phyloP scores from a whole-genome alignment of 176 grass and related monocot species.

The Tillandsia fasciculata region DNA sequence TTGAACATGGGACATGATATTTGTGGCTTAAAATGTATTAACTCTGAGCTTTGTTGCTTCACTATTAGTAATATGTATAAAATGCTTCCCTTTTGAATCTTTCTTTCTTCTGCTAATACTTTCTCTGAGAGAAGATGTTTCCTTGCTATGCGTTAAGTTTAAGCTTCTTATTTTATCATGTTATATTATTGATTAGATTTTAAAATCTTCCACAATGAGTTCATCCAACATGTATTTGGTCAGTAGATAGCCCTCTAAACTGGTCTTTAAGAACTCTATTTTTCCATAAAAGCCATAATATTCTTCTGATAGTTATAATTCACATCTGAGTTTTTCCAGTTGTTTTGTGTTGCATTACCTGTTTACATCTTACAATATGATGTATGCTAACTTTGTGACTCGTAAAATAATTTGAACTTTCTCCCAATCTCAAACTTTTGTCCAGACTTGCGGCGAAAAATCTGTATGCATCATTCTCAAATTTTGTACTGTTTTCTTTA shows the following conservation, averaged over 20 bases:
- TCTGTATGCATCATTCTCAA: neutral
- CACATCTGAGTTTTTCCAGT: neutral
- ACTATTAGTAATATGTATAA: too few species aligned
- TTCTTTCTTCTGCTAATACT: too few species aligned
- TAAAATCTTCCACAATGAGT: neutral
- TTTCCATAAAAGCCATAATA: conserved; percentile 5
- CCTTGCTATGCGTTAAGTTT: too few species aligned
- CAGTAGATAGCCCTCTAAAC: neutral
- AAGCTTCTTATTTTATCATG: neutral
- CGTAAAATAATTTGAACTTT: neutral
- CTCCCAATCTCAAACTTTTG: neutral
- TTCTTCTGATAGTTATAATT: conserved; percentile 1
- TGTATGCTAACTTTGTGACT: neutral
- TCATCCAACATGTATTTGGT: too few species aligned
- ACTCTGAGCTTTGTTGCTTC: too few species aligned
- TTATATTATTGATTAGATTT: neutral
- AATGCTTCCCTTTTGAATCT: too few species aligned
- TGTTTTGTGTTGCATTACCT: neutral
- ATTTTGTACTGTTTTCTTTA: conserved; percentile 25
- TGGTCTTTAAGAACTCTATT: neutral
- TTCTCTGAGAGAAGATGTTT: too few species aligned
- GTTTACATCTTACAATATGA: neutral
- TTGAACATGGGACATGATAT: too few species aligned
- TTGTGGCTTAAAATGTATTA: too few species aligned
- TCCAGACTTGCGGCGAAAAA: neutral